Conservation (phyloP, 169 alveolate genomes). For the Eimeria praecox region DNA sequence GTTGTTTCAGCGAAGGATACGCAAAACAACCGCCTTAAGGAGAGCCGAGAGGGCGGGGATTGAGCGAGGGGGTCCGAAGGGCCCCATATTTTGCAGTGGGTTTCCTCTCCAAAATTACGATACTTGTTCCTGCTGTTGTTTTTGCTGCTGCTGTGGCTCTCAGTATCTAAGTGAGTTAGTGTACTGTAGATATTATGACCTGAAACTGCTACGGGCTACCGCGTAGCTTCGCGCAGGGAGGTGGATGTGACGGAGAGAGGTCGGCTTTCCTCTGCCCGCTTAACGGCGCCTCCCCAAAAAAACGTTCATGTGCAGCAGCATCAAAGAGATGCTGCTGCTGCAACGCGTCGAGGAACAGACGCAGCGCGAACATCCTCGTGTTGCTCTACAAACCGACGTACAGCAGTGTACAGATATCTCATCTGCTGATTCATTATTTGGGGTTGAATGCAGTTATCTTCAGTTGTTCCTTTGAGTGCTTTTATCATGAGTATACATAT, state of each 20-base stretch:
- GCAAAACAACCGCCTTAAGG: neutral
- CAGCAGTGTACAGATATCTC: too few species aligned
- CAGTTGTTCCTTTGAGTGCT: neutral
- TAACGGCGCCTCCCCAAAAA: slow-evolving; percentile 45
- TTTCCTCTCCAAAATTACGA: neutral
- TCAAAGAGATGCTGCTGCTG: slow-evolving; percentile 25
- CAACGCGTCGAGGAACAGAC: slow-evolving; percentile 62
- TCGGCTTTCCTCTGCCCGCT: slow-evolving; percentile 34
- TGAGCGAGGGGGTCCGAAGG: neutral
- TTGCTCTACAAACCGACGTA: slow-evolving; percentile 72
- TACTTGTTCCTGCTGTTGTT: neutral
- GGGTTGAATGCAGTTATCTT: neutral
- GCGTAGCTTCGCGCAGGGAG: neutral
- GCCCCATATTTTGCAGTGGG: neutral
- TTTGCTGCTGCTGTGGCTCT: neutral
- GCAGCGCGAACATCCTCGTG: slow-evolving; percentile 69
- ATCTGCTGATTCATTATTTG: neutral
- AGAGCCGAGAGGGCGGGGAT: neutral
- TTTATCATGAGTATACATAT: neutral
- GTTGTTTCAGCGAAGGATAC: neutral
- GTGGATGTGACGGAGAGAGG: slow-evolving; percentile 7
- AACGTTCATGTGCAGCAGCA: neutral
- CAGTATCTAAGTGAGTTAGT: neutral
- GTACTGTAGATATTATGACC: too few species aligned
- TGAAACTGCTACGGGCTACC: too few species aligned